Evolutionary conservation across 306 rosid genomes (phyloP).

Genomic region (Acacia acuminata): DNA sequence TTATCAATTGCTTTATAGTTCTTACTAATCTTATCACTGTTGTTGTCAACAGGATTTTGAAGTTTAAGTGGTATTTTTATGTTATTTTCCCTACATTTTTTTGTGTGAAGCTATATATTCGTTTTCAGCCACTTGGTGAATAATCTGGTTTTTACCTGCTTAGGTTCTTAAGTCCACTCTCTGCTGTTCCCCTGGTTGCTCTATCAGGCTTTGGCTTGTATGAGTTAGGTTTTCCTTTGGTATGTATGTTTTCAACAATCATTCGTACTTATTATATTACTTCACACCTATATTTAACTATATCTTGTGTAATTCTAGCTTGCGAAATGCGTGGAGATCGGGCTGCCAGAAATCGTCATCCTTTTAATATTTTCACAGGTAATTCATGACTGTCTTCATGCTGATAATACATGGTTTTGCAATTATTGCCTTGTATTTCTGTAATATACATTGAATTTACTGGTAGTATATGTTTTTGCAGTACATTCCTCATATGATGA

Average conservation of each 20-base stretch:
- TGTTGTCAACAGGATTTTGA: no score
- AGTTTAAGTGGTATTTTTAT: not conserved
- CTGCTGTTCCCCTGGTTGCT: constrained; percentile 89
- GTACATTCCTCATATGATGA: constrained; percentile 82
- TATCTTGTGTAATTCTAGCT: constrained; percentile 49
- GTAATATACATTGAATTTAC: not conserved
- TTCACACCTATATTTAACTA: not conserved
- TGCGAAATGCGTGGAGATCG: constrained; percentile 89
- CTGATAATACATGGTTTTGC: constrained; percentile 1
- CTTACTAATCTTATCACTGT: no score
- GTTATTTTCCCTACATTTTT: not conserved
- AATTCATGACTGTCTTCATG: constrained; percentile 20
- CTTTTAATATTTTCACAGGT: constrained; percentile 87
- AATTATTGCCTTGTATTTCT: not conserved
- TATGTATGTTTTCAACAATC: constrained; percentile 39
- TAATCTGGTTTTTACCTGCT: constrained; percentile 33
- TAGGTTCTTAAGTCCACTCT: constrained; percentile 88
- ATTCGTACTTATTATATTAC: not conserved
- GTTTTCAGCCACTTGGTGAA: constrained; percentile 9
- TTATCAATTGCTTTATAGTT: no score
- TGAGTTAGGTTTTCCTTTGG: constrained; percentile 89
- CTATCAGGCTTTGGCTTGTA: constrained; percentile 89
- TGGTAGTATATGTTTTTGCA: constrained; percentile 36
- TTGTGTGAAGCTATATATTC: not conserved
- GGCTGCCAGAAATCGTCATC: constrained; percentile 79